Evolutionary conservation across 257 asterid species (phyloP).

Genomic region (Przewalskia tangutica): DNA sequence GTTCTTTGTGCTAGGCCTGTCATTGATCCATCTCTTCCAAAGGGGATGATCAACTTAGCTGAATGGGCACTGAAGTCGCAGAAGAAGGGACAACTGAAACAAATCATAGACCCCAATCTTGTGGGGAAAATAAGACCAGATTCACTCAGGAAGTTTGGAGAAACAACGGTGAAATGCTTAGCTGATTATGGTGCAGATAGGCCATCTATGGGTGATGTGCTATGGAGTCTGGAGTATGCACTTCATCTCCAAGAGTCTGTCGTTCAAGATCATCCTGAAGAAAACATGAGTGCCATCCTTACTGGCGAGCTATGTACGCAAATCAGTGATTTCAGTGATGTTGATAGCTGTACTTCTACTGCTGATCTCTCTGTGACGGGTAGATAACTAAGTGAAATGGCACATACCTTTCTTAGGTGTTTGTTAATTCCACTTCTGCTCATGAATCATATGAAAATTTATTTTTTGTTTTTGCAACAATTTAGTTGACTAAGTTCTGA

Average conservation of each 20-base stretch:
- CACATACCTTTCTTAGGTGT: neutral
- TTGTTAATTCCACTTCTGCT: neutral
- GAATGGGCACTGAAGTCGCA: neutral
- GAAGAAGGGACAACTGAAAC: neutral
- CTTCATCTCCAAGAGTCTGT: conserved; percentile 6
- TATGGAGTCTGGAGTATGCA: neutral
- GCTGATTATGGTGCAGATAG: neutral
- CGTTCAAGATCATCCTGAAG: neutral
- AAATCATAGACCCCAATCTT: neutral
- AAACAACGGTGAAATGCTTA: neutral
- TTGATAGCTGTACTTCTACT: neutral
- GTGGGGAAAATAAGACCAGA: neutral
- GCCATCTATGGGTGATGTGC: neutral
- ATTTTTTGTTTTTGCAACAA: neutral
- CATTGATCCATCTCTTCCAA: neutral
- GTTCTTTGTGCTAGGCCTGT: neutral
- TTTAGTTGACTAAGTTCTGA: neutral
- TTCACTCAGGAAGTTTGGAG: neutral
- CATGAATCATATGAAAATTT: neutral
- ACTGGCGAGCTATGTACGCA: neutral
- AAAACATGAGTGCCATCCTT: neutral
- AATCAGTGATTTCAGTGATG: neutral
- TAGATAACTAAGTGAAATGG: neutral
- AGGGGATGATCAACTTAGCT: neutral
- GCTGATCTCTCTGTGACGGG: neutral